Evolutionary conservation across 2,329 filamentous ascomycete species (phyloP).

Genomic region (Ophiostoma perfectum): DNA sequence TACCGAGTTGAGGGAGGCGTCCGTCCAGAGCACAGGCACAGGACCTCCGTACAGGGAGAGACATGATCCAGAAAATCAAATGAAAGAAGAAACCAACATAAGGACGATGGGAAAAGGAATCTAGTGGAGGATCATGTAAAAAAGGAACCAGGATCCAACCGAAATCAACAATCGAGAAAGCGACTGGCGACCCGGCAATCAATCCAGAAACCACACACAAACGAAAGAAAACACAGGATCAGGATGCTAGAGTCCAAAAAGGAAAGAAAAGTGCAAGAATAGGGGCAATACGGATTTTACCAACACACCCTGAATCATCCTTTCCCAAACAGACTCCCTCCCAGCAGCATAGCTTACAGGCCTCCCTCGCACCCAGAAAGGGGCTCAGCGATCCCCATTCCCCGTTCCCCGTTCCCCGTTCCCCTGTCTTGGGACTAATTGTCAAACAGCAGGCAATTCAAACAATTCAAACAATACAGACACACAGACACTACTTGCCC

Average conservation of each 20-base stretch:
- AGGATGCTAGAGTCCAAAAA: not conserved
- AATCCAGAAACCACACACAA: not conserved
- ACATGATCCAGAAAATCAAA: slow-evolving; percentile 12
- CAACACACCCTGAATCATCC: not conserved
- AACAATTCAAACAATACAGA: not conserved
- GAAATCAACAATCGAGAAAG: not conserved
- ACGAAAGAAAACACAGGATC: not conserved
- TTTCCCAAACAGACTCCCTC: not conserved
- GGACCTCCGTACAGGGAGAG: slow-evolving; percentile 8
- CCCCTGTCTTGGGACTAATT: slow-evolving; percentile 19
- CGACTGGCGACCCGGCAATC: too few relatives aligned
- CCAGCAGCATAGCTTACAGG: not conserved
- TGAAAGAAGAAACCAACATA: not conserved
- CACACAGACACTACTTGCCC: too few relatives aligned
- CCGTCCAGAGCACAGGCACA: not conserved
- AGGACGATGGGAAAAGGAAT: not conserved
- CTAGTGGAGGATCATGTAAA: not conserved
- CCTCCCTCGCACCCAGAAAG: slow-evolving; percentile 1
- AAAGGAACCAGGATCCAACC: not conserved
- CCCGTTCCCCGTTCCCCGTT: slow-evolving; percentile 21
- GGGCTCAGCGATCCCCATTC: slow-evolving; percentile 23
- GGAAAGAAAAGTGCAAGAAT: not conserved
- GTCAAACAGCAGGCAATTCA: slow-evolving; percentile 20
- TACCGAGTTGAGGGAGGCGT: not conserved
- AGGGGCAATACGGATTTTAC: not conserved